Conservation (phyloP, 345 rosid genomes). For the Eucalyptus cloeziana region DNA sequence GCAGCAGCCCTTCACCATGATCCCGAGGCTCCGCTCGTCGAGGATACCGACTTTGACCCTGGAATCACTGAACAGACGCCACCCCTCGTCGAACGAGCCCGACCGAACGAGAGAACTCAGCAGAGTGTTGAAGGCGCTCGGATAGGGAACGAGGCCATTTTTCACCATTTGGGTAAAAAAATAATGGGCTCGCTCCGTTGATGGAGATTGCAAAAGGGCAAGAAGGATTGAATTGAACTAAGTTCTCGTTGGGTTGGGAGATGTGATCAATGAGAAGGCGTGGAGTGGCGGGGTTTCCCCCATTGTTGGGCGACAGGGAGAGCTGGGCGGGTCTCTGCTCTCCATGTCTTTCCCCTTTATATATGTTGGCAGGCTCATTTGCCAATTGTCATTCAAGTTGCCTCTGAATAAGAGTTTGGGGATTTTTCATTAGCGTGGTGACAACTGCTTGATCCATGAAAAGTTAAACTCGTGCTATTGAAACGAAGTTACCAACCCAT, state of each 20-base stretch:
- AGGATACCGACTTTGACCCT: conserved; percentile 21
- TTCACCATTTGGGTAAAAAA: conserved; percentile 38
- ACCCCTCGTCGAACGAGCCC: conserved; percentile 21
- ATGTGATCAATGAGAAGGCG: conserved; percentile 31
- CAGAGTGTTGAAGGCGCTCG: conserved; percentile 34
- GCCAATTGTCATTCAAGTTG: background rate
- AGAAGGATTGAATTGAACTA: conserved; percentile 6
- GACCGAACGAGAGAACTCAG: conserved; percentile 25
- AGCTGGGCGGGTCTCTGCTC: background rate
- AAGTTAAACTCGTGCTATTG: background rate
- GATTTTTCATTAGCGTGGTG: background rate
- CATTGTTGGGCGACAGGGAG: conserved; percentile 16
- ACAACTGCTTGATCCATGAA: background rate
- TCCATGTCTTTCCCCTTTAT: background rate
- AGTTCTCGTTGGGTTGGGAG: conserved; percentile 19
- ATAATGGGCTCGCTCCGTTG: conserved; percentile 20
- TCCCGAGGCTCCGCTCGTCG: conserved; percentile 62
- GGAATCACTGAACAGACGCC: conserved; percentile 22
- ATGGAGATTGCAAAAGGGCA: conserved; percentile 31
- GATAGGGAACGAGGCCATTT: conserved; percentile 24
- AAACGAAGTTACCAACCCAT: background rate
- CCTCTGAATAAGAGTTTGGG: background rate
- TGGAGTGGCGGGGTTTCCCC: conserved; percentile 41
- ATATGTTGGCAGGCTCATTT: background rate
- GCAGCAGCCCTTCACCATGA: conserved; percentile 66